These are phyloP conservation scores for Aphanomyces cochlioides DNA, from an alignment of 352 stramenopile genomes.

Conservation along the genomic window DNA sequence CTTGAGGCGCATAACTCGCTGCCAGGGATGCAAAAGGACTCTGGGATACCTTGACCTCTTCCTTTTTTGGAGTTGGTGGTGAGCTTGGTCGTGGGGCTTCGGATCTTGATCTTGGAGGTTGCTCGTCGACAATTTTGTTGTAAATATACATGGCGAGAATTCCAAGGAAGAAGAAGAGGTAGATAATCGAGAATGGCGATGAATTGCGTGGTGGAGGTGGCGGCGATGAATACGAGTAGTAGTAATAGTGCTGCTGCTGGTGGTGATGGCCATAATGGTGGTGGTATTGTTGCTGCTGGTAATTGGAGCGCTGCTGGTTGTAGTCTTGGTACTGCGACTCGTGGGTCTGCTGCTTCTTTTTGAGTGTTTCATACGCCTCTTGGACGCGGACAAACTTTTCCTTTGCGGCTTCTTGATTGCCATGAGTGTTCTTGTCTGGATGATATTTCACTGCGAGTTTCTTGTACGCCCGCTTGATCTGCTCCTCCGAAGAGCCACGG, in stretches of 20 bases:
- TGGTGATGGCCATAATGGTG: slow-evolving; percentile 50
- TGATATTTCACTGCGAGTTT: slow-evolving; percentile 86
- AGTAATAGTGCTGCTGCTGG: slow-evolving; percentile 42
- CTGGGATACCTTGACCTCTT: not conserved
- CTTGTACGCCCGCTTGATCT: slow-evolving; percentile 84
- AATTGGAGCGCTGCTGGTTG: slow-evolving; percentile 14
- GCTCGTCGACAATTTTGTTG: slow-evolving; percentile 20
- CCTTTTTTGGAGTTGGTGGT: not conserved
- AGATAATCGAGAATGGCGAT: slow-evolving; percentile 1
- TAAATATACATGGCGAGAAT: slow-evolving; percentile 13
- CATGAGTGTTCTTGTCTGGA: slow-evolving; percentile 86
- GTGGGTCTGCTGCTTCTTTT: slow-evolving; percentile 30
- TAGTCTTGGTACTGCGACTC: slow-evolving; percentile 28
- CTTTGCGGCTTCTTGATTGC: slow-evolving; percentile 53
- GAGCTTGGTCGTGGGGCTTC: not conserved
- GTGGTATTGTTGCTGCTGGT: slow-evolving; percentile 41
- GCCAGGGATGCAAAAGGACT: slow-evolving; percentile 20
- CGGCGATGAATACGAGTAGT: slow-evolving; percentile 28
- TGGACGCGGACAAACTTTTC: slow-evolving; percentile 74
- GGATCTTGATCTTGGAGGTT: slow-evolving; percentile 12
- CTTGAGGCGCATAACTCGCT: slow-evolving; percentile 17
- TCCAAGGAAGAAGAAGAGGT: slow-evolving; percentile 3
- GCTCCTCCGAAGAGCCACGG: slow-evolving; percentile 56
- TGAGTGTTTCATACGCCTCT: slow-evolving; percentile 64
- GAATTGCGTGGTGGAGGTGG: not conserved